A percentile compares a stretch with the other conserved stretches of the same genome.
These are phyloP conservation scores for Capsicum baccatum DNA, from an alignment of 257 asterid species.

Conservation along the genomic window DNA sequence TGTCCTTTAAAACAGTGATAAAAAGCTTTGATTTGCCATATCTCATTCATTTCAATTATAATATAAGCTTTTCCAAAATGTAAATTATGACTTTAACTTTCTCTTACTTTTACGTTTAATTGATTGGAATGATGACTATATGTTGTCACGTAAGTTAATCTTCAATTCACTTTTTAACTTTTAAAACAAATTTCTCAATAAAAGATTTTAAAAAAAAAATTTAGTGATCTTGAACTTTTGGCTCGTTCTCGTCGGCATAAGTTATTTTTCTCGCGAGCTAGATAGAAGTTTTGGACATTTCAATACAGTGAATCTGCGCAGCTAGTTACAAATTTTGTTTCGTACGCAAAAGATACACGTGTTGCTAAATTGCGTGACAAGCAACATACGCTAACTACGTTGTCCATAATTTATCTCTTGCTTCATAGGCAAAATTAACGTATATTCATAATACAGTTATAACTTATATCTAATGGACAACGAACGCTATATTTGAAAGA, in stretches of 20 bases:
- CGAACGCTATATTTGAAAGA: not conserved
- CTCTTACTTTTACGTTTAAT: slow-evolving; percentile 13
- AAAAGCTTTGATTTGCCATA: slow-evolving; percentile 21
- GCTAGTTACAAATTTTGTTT: not conserved
- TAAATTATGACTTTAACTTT: not conserved
- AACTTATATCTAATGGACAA: not conserved
- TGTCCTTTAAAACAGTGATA: slow-evolving; percentile 21
- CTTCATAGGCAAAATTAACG: not conserved
- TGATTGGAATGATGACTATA: not conserved
- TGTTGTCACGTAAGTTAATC: not conserved
- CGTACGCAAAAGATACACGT: not conserved
- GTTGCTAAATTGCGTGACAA: not conserved
- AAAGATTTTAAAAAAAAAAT: not conserved
- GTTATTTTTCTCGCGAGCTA: not conserved
- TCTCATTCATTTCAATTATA: slow-evolving; percentile 10
- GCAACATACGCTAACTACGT: not conserved
- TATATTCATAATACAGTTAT: not conserved
- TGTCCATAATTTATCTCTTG: not conserved
- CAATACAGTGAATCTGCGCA: not conserved
- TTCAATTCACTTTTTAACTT: not conserved
- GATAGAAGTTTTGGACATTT: not conserved
- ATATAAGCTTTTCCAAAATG: not conserved
- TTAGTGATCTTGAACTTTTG: not conserved
- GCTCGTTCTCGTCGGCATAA: not conserved
- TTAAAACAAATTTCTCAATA: not conserved